Conservation (phyloP, 2,329 filamentous ascomycete species). For the Myriosclerotinia curreyana region DNA sequence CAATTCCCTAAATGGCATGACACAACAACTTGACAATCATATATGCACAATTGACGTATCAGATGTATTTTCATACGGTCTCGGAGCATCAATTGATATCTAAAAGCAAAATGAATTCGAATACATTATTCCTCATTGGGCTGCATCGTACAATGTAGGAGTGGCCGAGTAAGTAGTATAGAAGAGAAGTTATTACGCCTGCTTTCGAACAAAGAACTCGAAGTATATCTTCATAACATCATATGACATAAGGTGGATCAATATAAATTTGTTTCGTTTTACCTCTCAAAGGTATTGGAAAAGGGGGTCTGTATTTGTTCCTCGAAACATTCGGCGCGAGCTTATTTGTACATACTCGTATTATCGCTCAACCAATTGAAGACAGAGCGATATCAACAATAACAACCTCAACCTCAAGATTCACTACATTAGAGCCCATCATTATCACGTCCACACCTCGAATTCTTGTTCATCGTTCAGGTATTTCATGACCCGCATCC, state of each 20-base stretch:
- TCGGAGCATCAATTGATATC: neutral
- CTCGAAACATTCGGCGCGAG: neutral
- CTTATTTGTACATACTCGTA: neutral
- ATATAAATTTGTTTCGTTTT: neutral
- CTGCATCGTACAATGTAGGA: neutral
- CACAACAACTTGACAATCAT: neutral
- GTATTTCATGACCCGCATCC: neutral
- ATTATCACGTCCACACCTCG: neutral
- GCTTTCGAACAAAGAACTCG: neutral
- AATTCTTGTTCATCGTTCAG: neutral
- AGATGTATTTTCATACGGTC: neutral
- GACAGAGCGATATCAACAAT: too few species aligned
- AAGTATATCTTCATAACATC: neutral
- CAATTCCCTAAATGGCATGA: neutral
- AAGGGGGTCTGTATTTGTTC: neutral
- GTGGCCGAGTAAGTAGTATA: neutral
- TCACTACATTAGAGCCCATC: too few species aligned
- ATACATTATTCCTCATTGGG: neutral
- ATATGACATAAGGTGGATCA: neutral
- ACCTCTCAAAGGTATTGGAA: neutral
- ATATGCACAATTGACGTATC: neutral
- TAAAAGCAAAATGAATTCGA: neutral
- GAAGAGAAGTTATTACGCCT: neutral
- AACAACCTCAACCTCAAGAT: too few species aligned
- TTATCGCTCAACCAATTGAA: neutral